Conservation (phyloP, 192 early-diverging fungal species). For the Coemansia sp. region DNA sequence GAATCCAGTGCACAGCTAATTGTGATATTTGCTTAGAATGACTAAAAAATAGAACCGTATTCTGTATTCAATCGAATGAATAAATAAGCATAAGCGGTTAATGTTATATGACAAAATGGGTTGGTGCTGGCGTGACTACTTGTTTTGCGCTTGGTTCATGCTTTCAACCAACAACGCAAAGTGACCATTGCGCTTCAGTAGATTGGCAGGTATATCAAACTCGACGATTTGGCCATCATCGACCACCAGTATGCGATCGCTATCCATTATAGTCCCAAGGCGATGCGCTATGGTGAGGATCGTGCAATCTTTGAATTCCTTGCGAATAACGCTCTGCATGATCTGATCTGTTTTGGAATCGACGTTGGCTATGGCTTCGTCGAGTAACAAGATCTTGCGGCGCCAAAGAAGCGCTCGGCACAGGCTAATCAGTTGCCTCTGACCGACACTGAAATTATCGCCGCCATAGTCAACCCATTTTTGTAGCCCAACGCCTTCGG, state of each 20-base stretch:
- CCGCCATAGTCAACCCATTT: constrained; percentile 51
- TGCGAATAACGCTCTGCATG: constrained; percentile 66
- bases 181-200: constrained; percentile 11
- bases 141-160: too few relatives aligned
- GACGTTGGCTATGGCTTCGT: constrained; percentile 71
- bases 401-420: constrained; percentile 65
- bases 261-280: constrained; percentile 62
- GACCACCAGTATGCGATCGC: constrained; percentile 62
- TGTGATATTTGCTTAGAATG: too few relatives aligned
- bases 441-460: constrained; percentile 69
- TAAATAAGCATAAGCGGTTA: too few relatives aligned
- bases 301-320: constrained; percentile 26
- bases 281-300: constrained; percentile 73
- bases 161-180: constrained; percentile 12
- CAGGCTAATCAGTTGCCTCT: constrained; percentile 63
- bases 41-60: too few relatives aligned
- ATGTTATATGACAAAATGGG: too few relatives aligned
- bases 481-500: constrained; percentile 11
- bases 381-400: constrained; percentile 70
- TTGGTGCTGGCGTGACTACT: too few relatives aligned
- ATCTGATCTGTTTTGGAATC: constrained; percentile 57
- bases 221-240: constrained; percentile 29
- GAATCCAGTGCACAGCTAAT: too few relatives aligned
- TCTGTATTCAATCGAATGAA: too few relatives aligned
- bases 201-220: constrained; percentile 20